A percentile compares a stretch with the other conserved stretches of the same genome.
Evolutionary conservation across 2,329 filamentous ascomycete genomes (phyloP).

Genomic region (Didymella glomerata): DNA sequence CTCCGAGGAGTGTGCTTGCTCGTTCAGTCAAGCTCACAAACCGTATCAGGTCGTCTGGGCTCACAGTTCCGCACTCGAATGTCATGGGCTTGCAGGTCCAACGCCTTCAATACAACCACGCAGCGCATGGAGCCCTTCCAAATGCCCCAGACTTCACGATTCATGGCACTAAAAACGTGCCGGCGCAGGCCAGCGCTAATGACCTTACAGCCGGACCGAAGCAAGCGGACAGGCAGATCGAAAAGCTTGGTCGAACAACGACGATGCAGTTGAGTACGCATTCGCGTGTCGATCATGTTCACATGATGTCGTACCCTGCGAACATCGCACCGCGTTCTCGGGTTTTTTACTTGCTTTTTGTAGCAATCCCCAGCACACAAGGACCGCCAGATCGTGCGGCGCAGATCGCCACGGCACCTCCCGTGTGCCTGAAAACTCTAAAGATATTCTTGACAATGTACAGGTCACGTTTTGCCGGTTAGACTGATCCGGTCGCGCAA

Average conservation of each 20-base stretch:
- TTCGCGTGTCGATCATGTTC: slow-evolving; percentile 5
- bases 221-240: neutral
- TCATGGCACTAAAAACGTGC: slow-evolving; percentile 1
- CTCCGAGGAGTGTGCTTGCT: neutral
- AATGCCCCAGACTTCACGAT: neutral
- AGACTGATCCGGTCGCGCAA: neutral
- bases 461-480: neutral
- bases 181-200: slow-evolving; percentile 2
- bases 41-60: neutral
- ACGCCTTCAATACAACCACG: neutral
- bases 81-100: neutral
- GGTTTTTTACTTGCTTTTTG: slow-evolving; percentile 7
- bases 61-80: neutral
- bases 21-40: neutral
- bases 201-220: slow-evolving; percentile 5
- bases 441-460: neutral
- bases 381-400: slow-evolving; percentile 3
- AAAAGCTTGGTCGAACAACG: slow-evolving; percentile 2
- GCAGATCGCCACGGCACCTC: slow-evolving; percentile 13
- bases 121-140: neutral
- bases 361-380: neutral
- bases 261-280: slow-evolving; percentile 2
- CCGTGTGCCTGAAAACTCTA: neutral
- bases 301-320: slow-evolving; percentile 6
- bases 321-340: slow-evolving; percentile 1